phyloP scores from a whole-genome alignment of 352 stramenopile genomes.

The Phytophthora idaei region DNA sequence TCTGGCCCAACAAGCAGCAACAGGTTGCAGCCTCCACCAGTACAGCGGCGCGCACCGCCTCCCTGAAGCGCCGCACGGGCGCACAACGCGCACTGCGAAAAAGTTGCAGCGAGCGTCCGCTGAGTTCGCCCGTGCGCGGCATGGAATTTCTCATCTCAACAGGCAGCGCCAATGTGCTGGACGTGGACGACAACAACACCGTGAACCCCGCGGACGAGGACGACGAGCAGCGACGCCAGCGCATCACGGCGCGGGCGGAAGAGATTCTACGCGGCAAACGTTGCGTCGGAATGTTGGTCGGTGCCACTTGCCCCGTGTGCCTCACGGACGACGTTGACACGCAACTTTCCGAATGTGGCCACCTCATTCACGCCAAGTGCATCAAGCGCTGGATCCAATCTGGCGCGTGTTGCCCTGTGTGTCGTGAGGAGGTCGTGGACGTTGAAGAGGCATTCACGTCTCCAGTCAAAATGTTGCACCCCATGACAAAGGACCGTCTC shows the following conservation, averaged over 20 bases:
- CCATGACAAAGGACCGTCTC: slow-evolving; percentile 60
- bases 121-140: slow-evolving; percentile 23
- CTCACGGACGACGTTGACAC: slow-evolving; percentile 78
- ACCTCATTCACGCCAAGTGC: slow-evolving; percentile 78
- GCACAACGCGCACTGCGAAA: slow-evolving; percentile 41
- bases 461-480: slow-evolving; percentile 34
- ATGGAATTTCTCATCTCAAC: slow-evolving; percentile 19
- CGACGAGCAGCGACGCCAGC: slow-evolving; percentile 41
- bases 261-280: slow-evolving; percentile 67
- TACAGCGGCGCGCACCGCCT: slow-evolving; percentile 21
- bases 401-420: slow-evolving; percentile 69
- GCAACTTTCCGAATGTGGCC: slow-evolving; percentile 62
- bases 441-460: slow-evolving; percentile 60
- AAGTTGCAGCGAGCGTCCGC: slow-evolving; percentile 42
- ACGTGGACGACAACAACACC: slow-evolving; percentile 32
- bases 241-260: slow-evolving; percentile 63
- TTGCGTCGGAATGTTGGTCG: slow-evolving; percentile 69
- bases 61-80: slow-evolving; percentile 39
- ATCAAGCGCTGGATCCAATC: slow-evolving; percentile 81
- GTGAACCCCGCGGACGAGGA: slow-evolving; percentile 15
- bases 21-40: slow-evolving; percentile 29
- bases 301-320: slow-evolving; percentile 73
- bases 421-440: slow-evolving; percentile 59
- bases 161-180: slow-evolving; percentile 43
- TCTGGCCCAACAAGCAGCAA: slow-evolving; percentile 44